Conservation (phyloP, 1,284 basidiomycete species). For the Coniferiporia sulphurascens region DNA sequence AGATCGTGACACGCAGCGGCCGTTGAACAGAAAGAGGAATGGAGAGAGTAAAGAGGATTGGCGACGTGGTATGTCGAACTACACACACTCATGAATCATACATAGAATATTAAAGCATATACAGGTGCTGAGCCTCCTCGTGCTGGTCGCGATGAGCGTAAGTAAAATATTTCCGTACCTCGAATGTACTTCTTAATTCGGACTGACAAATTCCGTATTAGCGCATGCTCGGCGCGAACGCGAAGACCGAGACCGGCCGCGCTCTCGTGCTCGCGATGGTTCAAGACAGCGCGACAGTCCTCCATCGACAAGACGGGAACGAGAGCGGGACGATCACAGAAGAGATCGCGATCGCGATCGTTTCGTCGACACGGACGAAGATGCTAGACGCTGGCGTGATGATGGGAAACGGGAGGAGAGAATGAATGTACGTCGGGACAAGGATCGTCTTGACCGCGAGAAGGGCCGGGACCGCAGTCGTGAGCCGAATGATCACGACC, state of each 20-base stretch:
- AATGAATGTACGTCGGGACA: conserved; percentile 31
- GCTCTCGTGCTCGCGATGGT: conserved; percentile 16
- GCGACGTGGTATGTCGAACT: conserved; percentile 57
- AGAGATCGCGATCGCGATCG: conserved; percentile 20
- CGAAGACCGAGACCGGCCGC: conserved; percentile 46
- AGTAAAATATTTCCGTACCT: conserved; percentile 25
- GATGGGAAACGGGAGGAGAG: conserved; percentile 19
- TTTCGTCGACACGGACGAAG: conserved; percentile 18
- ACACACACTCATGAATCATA: not conserved
- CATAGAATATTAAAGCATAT: not conserved
- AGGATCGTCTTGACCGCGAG: conserved; percentile 37
- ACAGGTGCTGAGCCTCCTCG: conserved; percentile 48
- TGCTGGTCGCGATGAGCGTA: conserved; percentile 55
- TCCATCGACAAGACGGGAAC: conserved; percentile 33
- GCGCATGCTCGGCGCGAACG: conserved; percentile 53
- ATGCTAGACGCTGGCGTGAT: conserved; percentile 17
- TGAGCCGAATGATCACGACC: conserved; percentile 32
- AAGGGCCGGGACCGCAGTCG: conserved; percentile 32
- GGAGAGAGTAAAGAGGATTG: conserved; percentile 75
- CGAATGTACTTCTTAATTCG: not conserved
- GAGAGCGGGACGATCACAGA: conserved; percentile 32
- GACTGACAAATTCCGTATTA: conserved; percentile 15
- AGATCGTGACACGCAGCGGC: conserved; percentile 15
- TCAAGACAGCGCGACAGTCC: conserved; percentile 16
- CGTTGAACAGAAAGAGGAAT: conserved; percentile 51